Evolutionary conservation across 257 asterid genomes (phyloP).

Genomic region (Buddleja alternifolia): DNA sequence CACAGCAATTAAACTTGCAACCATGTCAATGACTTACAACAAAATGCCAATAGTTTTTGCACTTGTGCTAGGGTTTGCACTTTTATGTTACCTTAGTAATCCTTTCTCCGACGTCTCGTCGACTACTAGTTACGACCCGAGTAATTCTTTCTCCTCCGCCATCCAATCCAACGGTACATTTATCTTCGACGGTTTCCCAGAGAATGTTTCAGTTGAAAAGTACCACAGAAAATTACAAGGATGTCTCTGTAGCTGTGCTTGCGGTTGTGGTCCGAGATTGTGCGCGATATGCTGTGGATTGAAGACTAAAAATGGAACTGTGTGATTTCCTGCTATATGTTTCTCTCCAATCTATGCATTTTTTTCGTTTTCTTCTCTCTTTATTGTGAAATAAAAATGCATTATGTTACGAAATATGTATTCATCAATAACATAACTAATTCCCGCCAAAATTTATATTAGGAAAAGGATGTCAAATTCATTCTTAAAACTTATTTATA

Average conservation of each 20-base stretch:
- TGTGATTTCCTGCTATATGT: neutral
- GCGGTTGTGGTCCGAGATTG: conserved; percentile 5
- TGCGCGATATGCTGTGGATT: neutral
- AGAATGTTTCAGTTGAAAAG: neutral
- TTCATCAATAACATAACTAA: too few species aligned
- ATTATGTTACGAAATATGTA: too few species aligned
- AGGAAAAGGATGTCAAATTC: too few species aligned
- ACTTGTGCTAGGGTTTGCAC: conserved; percentile 25
- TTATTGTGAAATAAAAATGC: too few species aligned
- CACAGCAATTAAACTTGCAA: neutral
- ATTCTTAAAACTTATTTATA: too few species aligned
- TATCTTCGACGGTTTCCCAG: neutral
- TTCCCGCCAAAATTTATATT: too few species aligned
- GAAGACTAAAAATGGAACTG: neutral
- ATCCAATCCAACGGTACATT: neutral
- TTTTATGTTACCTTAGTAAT: conserved; percentile 23
- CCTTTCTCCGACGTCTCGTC: neutral
- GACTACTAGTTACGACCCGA: neutral
- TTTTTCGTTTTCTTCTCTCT: neutral
- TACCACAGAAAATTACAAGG: conserved; percentile 21
- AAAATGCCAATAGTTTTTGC: conserved; percentile 1
- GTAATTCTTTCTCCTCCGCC: neutral
- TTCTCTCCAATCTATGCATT: neutral
- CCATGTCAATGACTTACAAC: conserved; percentile 21
- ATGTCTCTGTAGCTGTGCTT: conserved; percentile 6